Conservation (phyloP, 371 early-diverging fungal genomes). For the Actinomortierella ambigua region DNA sequence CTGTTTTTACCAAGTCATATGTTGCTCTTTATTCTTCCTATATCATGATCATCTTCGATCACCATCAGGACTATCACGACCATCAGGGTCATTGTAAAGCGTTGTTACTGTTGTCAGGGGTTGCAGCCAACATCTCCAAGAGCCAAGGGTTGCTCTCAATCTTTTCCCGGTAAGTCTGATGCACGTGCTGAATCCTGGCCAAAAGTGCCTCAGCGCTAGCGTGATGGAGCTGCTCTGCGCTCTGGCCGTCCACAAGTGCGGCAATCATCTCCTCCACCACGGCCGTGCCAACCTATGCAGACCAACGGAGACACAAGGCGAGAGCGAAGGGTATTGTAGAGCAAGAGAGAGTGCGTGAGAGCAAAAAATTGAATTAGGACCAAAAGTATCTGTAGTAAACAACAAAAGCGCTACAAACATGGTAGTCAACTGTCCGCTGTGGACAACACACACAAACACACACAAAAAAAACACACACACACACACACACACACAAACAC, state of each 20-base stretch:
- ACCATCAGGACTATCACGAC: neutral
- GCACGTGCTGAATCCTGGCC: slow-evolving; percentile 22
- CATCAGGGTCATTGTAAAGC: too few species aligned
- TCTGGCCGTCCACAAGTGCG: slow-evolving; percentile 16
- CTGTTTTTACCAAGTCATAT: too few species aligned
- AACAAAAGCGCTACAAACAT: too few species aligned
- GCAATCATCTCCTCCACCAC: slow-evolving; percentile 39
- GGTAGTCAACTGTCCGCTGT: too few species aligned
- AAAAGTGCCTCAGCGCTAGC: slow-evolving; percentile 10
- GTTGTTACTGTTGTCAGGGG: slow-evolving; percentile 15
- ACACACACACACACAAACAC: too few species aligned
- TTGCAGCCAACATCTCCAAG: slow-evolving; percentile 19
- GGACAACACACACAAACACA: too few species aligned
- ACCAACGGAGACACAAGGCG: too few species aligned
- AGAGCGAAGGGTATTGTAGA: too few species aligned
- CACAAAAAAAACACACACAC: too few species aligned
- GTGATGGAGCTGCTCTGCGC: neutral
- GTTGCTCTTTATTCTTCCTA: neutral
- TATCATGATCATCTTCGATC: neutral
- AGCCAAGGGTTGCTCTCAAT: slow-evolving; percentile 40
- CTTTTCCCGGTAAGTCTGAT: slow-evolving; percentile 18
- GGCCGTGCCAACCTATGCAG: slow-evolving; percentile 21
- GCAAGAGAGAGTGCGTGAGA: too few species aligned
- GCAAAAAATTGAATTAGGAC: too few species aligned
- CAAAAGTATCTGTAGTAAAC: too few species aligned